Conservation (phyloP, 352 stramenopile species). For the Globisporangium nagaii region DNA sequence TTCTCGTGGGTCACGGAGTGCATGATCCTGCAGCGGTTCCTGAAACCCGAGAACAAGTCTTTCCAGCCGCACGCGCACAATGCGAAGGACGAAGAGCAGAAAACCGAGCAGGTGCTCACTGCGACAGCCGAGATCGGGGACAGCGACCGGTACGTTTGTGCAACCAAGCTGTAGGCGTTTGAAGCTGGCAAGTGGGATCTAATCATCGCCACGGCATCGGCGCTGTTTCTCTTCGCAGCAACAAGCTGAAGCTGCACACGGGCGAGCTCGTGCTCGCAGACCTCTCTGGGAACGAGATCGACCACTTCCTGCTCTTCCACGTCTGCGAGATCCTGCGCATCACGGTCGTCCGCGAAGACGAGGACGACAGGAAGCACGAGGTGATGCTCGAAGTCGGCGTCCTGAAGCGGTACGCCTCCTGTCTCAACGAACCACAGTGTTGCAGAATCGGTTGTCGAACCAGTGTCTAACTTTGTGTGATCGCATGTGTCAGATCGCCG, state of each 20-base stretch:
- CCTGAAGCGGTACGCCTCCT: conserved; percentile 44
- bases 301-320: conserved; percentile 73
- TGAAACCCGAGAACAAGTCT: conserved; percentile 26
- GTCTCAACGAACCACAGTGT: neutral
- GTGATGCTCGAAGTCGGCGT: conserved; percentile 59
- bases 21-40: conserved; percentile 63
- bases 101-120: conserved; percentile 26
- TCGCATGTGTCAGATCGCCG: conserved; percentile 30
- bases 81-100: conserved; percentile 3
- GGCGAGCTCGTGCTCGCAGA: conserved; percentile 77
- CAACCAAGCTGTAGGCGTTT: too few relatives aligned
- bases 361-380: conserved; percentile 18
- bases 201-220: too few relatives aligned
- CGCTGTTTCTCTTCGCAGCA: conserved; percentile 9
- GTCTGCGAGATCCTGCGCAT: conserved; percentile 82
- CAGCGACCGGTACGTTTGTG: conserved; percentile 43
- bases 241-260: conserved; percentile 49
- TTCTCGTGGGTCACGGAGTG: conserved; percentile 81
- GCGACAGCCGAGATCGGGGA: conserved; percentile 54
- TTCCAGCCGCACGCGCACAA: conserved; percentile 40
- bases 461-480: neutral
- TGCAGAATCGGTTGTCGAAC: neutral
- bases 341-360: conserved; percentile 14
- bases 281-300: conserved; percentile 42
- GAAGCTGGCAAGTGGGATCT: too few relatives aligned